Evolutionary conservation across 23 red algal species (phyloP).

Genomic region (Chondrus crispus): DNA sequence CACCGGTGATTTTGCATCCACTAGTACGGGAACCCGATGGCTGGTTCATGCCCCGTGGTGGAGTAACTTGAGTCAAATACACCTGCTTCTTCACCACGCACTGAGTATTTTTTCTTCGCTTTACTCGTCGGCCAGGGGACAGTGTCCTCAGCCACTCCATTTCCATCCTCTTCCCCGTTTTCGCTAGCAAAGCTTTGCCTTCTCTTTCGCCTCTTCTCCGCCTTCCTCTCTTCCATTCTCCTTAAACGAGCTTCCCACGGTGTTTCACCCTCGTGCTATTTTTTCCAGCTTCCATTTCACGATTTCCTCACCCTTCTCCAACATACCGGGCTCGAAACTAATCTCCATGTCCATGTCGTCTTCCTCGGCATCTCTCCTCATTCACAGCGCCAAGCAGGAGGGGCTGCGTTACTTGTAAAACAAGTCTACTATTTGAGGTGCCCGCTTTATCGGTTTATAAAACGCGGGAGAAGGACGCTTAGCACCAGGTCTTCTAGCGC

Average conservation of each 20-base stretch:
- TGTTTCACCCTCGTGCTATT: constrained; percentile 55
- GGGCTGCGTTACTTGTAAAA: background rate
- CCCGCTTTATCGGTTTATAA: background rate
- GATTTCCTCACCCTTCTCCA: constrained; percentile 77
- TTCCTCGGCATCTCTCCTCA: constrained; percentile 18
- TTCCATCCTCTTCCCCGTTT: background rate
- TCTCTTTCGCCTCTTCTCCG: constrained; percentile 48
- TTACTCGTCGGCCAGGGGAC: no score
- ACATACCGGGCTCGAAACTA: constrained; percentile 78
- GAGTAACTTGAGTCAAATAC: no score
- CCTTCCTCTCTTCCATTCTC: constrained; percentile 68
- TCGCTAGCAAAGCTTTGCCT: background rate
- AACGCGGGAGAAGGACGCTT: background rate
- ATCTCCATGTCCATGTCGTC: constrained; percentile 74
- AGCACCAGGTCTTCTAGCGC: background rate
- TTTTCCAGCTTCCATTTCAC: constrained; percentile 48
- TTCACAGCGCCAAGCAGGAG: constrained; percentile 25
- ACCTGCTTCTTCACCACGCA: no score
- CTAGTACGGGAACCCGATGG: no score
- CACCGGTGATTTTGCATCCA: no score
- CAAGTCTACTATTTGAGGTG: background rate
- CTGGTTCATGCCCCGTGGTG: no score
- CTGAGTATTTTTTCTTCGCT: no score
- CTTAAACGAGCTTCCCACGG: constrained; percentile 87
- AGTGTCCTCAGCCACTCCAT: background rate